Conservation (phyloP, 2,329 filamentous ascomycete species). For the Arthrobotrys sphaeroides region DNA sequence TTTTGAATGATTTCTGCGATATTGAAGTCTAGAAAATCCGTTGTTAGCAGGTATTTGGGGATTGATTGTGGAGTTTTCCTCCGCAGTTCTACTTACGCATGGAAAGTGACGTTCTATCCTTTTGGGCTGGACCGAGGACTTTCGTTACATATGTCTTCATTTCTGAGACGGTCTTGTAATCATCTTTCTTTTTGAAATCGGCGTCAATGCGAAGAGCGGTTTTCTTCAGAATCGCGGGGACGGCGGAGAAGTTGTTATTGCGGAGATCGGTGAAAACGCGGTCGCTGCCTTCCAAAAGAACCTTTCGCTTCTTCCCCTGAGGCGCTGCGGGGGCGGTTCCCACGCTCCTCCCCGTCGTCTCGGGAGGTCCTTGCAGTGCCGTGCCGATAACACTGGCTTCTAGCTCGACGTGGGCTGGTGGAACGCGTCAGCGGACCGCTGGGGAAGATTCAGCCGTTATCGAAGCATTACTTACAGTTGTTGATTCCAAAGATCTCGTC, state of each 20-base stretch:
- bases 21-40: conserved; percentile 38
- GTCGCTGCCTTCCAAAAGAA: conserved; percentile 87
- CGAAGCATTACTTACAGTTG: conserved; percentile 67
- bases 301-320: conserved; percentile 81
- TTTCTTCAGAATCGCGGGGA: conserved; percentile 87
- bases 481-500: conserved; percentile 93
- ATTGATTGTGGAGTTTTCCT: background rate
- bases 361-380: conserved; percentile 33
- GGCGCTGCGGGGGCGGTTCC: conserved; percentile 61
- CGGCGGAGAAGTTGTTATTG: conserved; percentile 93
- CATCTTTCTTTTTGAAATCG: conserved; percentile 88
- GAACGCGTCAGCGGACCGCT: background rate
- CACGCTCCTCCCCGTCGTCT: conserved; percentile 41
- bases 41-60: background rate
- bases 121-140: conserved; percentile 68
- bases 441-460: background rate
- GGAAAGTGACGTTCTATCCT: conserved; percentile 45
- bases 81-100: conserved; percentile 59
- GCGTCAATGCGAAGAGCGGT: conserved; percentile 84
- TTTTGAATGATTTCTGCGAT: conserved; percentile 95
- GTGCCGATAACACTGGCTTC: conserved; percentile 64
- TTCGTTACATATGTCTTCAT: conserved; percentile 95
- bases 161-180: conserved; percentile 86
- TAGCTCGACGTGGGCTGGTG: conserved; percentile 77
- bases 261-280: conserved; percentile 86